These are phyloP conservation scores for Darksidea phi DNA, from an alignment of 495 filamentous ascomycete species.

Conservation along the genomic window DNA sequence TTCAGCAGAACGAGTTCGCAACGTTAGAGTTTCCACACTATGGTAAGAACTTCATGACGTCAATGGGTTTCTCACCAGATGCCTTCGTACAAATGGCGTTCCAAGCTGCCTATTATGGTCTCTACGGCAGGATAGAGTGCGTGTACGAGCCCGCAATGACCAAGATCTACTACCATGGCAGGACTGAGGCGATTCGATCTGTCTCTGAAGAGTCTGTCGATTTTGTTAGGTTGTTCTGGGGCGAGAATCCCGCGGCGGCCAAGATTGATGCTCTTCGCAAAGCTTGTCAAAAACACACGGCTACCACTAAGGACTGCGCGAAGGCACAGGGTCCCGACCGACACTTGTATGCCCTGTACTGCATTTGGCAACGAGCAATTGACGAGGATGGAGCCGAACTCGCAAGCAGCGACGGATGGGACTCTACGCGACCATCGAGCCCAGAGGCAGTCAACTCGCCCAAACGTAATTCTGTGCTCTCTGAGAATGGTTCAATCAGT, in stretches of 20 bases:
- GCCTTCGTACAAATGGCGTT: slow-evolving; percentile 99
- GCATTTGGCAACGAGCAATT: slow-evolving; percentile 86
- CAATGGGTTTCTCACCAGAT: slow-evolving; percentile 93
- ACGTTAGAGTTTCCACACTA: slow-evolving; percentile 86
- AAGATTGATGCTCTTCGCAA: slow-evolving; percentile 83
- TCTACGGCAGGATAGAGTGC: slow-evolving; percentile 91
- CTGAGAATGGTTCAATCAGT: slow-evolving; percentile 46
- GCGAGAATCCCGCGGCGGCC: slow-evolving; percentile 72
- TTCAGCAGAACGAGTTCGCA: slow-evolving; percentile 94
- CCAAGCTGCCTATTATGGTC: slow-evolving; percentile 96
- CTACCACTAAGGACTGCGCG: slow-evolving; percentile 79
- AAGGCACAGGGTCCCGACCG: slow-evolving; percentile 92
- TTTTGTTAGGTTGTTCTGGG: slow-evolving; percentile 95
- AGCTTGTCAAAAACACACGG: slow-evolving; percentile 78
- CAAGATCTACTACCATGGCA: slow-evolving; percentile 86
- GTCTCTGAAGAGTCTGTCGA: slow-evolving; percentile 78
- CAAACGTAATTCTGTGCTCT: slow-evolving; percentile 51
- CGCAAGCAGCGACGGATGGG: slow-evolving; percentile 46
- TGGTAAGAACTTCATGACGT: slow-evolving; percentile 97
- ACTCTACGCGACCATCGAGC: slow-evolving; percentile 35
- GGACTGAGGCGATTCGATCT: slow-evolving; percentile 88
- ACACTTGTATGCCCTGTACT: slow-evolving; percentile 91
- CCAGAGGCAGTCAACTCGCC: slow-evolving; percentile 45
- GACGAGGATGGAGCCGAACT: slow-evolving; percentile 66
- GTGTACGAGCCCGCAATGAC: slow-evolving; percentile 99